Evolutionary conservation across 129 eudicot genomes (phyloP), one percentile per base, ranked within the genome.

Genomic region (Dittrichia graveolens): DNA sequence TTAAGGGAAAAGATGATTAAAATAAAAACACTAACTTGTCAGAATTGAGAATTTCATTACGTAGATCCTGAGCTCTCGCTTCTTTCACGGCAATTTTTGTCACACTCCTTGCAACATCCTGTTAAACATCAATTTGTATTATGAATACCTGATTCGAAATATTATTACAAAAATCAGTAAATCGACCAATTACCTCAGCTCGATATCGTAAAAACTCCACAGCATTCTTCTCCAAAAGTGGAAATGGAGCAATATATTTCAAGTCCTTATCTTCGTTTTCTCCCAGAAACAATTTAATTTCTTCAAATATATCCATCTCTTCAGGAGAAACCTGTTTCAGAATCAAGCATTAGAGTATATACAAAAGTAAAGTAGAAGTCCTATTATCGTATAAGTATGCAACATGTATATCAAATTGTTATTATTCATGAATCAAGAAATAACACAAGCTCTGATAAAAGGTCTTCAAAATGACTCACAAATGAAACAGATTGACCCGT

Each of bases 61-160:
- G 87, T n/a, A 95, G 77, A 83, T 95, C 99, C 77, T 88, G 94
- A 5, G 99, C 99, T 19, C 96, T 83, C 8, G 99, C 81, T 85
- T 95, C 99, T 78, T 88, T 87, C 35, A 95, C 97, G 8, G 92
- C 96, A 80, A 95, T 61, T 79, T 84, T 90, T 46, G 99, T 95
- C 45, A 95, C 88, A 65, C 97, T 91, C 75, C 99, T 88, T 47
- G 91, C 90, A 65, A 91, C 96, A 82, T 95, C 99, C 99, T 95
- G 91, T 39, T 24, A 67, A 74, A 58, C 47, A 38, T 76, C 3
- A 38, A 47, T 14, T 6, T 7, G 5, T 56, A 11, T 72, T 18
- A 46, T 66, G 35, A 46, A 74, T 69, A 40, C 69, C 6, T 58
- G 43, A 24, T 8, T 55, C 42, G 19, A 15, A 2, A 14, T 35